Evolutionary conservation across 768 basidiomycete genomes (phyloP).

Genomic region (Boletus speciosus): DNA sequence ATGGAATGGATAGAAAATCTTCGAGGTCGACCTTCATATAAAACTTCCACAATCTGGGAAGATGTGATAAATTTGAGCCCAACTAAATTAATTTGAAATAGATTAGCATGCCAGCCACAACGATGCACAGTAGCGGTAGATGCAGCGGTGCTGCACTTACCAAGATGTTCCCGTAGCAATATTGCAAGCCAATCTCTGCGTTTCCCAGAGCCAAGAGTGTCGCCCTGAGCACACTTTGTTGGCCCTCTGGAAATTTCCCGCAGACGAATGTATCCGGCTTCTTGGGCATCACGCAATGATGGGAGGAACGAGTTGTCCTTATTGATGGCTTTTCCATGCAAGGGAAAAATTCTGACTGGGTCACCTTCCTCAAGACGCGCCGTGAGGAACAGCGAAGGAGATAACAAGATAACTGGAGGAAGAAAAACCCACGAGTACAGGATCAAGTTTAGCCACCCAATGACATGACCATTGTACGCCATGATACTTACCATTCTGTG

Average conservation of each 20-base stretch:
- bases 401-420: constrained; percentile 50
- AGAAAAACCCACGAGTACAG: constrained; percentile 2
- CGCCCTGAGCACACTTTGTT: constrained; percentile 18
- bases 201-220: constrained; percentile 29
- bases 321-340: constrained; percentile 37
- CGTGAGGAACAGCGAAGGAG: constrained; percentile 58
- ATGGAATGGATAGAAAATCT: constrained; percentile 55
- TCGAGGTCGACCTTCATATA: constrained; percentile 58
- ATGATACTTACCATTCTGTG: constrained; percentile 51
- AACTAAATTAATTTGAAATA: constrained; percentile 41
- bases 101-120: constrained; percentile 3
- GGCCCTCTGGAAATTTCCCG: constrained; percentile 40
- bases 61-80: constrained; percentile 66
- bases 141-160: constrained; percentile 36
- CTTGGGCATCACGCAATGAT: constrained; percentile 44
- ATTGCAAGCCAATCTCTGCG: constrained; percentile 65
- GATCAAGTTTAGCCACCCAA: constrained; percentile 14
- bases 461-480: background rate
- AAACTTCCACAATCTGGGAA: constrained; percentile 57
- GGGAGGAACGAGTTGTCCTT: constrained; percentile 46
- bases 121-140: background rate
- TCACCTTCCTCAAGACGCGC: constrained; percentile 51
- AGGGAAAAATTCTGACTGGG: constrained; percentile 46
- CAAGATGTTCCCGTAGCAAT: constrained; percentile 62
- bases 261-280: constrained; percentile 52